Evolutionary conservation across 768 basidiomycete genomes (phyloP).

Genomic region (Daedaleopsis sinensis): DNA sequence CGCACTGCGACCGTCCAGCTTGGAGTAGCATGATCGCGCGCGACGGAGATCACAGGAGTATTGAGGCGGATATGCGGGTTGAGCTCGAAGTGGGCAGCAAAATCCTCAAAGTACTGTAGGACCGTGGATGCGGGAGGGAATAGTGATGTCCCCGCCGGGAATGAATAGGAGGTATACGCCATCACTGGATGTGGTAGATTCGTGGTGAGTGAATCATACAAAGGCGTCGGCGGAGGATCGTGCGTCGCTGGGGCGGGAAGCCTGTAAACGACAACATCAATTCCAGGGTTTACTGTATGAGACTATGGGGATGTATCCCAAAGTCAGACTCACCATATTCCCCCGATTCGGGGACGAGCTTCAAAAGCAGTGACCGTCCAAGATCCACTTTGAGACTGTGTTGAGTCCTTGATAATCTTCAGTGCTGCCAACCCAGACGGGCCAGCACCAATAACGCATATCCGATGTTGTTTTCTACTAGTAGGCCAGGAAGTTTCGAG

Average conservation of each 20-base stretch:
- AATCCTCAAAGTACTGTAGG: constrained; percentile 69
- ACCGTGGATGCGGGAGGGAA: constrained; percentile 68
- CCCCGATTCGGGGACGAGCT: constrained; percentile 65
- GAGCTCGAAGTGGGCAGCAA: constrained; percentile 64
- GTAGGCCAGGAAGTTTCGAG: constrained; percentile 6
- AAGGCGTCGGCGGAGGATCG: constrained; percentile 62
- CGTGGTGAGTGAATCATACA: constrained; percentile 83
- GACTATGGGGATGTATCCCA: not conserved
- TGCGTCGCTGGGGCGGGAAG: constrained; percentile 53
- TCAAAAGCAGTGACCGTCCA: constrained; percentile 74
- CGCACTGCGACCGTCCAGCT: constrained; percentile 51
- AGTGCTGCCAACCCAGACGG: constrained; percentile 74
- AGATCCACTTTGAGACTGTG: constrained; percentile 54
- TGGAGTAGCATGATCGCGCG: constrained; percentile 36
- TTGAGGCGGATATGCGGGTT: constrained; percentile 62
- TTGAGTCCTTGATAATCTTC: constrained; percentile 62
- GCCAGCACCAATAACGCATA: constrained; percentile 78
- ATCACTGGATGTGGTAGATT: constrained; percentile 82
- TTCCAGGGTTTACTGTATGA: not conserved
- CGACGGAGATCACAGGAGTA: constrained; percentile 53
- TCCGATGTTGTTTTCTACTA: constrained; percentile 24
- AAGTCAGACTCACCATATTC: constrained; percentile 66
- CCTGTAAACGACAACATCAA: constrained; percentile 36
- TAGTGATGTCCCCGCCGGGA: constrained; percentile 72
- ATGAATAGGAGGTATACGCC: constrained; percentile 63